Percentiles rank a stretch among this genome's conserved stretches.
Evolutionary conservation across 805 yeast species (phyloP).

Genomic region (Danielia reshetovae): DNA sequence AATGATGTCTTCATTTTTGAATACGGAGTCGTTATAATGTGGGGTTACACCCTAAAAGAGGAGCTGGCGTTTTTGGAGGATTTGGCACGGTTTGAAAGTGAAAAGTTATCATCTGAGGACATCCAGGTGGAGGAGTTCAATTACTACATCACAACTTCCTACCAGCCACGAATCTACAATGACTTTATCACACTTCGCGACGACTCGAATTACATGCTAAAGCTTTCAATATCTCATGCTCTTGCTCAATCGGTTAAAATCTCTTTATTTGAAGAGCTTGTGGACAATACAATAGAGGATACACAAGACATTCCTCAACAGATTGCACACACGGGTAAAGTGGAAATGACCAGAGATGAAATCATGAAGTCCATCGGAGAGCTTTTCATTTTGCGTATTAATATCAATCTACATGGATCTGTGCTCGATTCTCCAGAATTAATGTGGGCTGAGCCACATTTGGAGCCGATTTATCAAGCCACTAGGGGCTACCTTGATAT

Average conservation of each 20-base stretch:
- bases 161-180: slow-evolving; percentile 93
- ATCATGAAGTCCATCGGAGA: slow-evolving; percentile 98
- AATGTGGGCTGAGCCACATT: slow-evolving; percentile 98
- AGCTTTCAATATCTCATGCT: slow-evolving; percentile 91
- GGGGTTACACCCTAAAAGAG: slow-evolving; percentile 90
- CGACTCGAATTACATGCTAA: slow-evolving; percentile 85
- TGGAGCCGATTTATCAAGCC: slow-evolving; percentile 96
- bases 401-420: slow-evolving; percentile 79
- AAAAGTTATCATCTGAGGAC: slow-evolving; percentile 86
- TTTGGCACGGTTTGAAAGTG: slow-evolving; percentile 86
- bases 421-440: slow-evolving; percentile 95
- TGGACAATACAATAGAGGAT: slow-evolving; percentile 94
- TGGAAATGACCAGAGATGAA: slow-evolving; percentile 88
- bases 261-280: slow-evolving; percentile 91
- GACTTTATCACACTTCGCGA: slow-evolving; percentile 92
- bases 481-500: slow-evolving; percentile 94
- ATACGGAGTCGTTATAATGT: slow-evolving; percentile 93
- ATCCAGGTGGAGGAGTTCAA: slow-evolving; percentile 93
- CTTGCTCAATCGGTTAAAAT: slow-evolving; percentile 94
- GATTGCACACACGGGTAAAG: slow-evolving; percentile 91
- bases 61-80: slow-evolving; percentile 79
- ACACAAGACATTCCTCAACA: slow-evolving; percentile 97
- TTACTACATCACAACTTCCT: slow-evolving; percentile 87
- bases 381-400: slow-evolving; percentile 79
- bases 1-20: slow-evolving; percentile 87